Base-by-base conservation (phyloP, 768 basidiomycete genomes). In the Suillus hirtellus region DNA sequence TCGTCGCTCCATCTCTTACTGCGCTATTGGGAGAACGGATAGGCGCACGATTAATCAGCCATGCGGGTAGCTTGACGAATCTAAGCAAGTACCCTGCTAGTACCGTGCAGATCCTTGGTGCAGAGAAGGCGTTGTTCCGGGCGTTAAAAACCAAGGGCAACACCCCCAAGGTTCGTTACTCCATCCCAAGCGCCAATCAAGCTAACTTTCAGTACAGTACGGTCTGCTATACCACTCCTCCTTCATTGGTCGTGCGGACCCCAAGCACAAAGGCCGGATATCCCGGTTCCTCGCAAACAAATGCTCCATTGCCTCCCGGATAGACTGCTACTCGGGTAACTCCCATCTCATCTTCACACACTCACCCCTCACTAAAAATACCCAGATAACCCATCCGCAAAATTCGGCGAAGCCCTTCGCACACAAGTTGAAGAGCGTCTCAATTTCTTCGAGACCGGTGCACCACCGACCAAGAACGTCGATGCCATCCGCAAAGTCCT, bases 221-320 rank as follows among this genome's bases (percentile, higher is more conserved):
- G 96, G 96, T 71, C 85, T 99, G n/a, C 84, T 99, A 68, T 99
- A 96, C 77, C 95, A 99, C 78, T 96, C 95, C 21, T 84, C 95
- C 1, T 98, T 97, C 81, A 98, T 99, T 74, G 95, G 95, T 12
- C 92, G 95, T 50, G 96, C 96, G 5, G 93, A 89, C 19, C 84
- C 94, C 49, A 96, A 95, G 77, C 87, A 92, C 83, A 99, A 98
- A 82, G 96, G 96, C 11, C 90, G 96, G 61, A 98, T 98, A 73
- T 97, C 96, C 4, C 89, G 96, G n/a, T 99, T 98, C 86, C 82
- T 99, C 9, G 96, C 96, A 44, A 99, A 99, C 84, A 99, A 99
- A 78, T 95, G 94, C 73, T 96, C 95, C 61, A 98, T 99, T 69
- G 96, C 96, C 2, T 92, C 94, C 17, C 85, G 96, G 61, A 98